Conservation (phyloP, 2,329 filamentous ascomycete genomes). For the Dichotomopilus funicola region DNA sequence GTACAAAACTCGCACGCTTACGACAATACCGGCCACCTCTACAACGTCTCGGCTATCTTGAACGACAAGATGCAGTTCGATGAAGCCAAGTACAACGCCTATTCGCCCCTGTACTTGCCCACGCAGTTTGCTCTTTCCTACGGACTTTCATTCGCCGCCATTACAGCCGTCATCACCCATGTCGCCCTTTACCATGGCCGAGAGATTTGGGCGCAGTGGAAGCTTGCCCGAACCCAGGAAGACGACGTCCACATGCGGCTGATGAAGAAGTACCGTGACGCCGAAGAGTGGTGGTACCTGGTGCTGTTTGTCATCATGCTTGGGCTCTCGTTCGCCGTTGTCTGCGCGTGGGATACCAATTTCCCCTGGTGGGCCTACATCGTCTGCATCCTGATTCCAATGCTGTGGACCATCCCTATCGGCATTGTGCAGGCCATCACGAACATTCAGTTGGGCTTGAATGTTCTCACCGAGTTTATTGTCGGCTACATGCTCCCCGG, state of each 20-base stretch:
- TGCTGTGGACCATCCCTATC: conserved; percentile 54
- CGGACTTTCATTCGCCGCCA: conserved; percentile 61
- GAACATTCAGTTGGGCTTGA: conserved; percentile 59
- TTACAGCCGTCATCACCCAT: conserved; percentile 54
- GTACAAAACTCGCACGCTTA: conserved; percentile 55
- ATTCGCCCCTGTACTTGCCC: conserved; percentile 60
- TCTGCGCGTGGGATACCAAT: conserved; percentile 49
- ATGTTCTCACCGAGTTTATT: conserved; percentile 67
- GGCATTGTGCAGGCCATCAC: conserved; percentile 57
- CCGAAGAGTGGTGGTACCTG: conserved; percentile 54
- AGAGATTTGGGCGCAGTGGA: conserved; percentile 50
- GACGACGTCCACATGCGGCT: conserved; percentile 54
- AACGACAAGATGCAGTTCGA: conserved; percentile 51
- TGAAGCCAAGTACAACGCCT: conserved; percentile 52
- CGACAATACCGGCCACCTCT: conserved; percentile 55
- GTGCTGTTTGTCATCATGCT: conserved; percentile 48
- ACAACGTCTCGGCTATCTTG: conserved; percentile 57
- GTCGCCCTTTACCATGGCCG: conserved; percentile 49
- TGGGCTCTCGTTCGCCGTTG: conserved; percentile 47
- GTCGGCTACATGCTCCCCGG: conserved; percentile 69
- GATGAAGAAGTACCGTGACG: conserved; percentile 56
- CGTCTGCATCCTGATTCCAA: conserved; percentile 50
- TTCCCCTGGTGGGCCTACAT: conserved; percentile 54
- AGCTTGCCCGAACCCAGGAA: conserved; percentile 48
- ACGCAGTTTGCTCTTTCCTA: conserved; percentile 56